Evolutionary conservation across 2,329 filamentous ascomycete species (phyloP).

Genomic region (Trichoderma lentiforme): DNA sequence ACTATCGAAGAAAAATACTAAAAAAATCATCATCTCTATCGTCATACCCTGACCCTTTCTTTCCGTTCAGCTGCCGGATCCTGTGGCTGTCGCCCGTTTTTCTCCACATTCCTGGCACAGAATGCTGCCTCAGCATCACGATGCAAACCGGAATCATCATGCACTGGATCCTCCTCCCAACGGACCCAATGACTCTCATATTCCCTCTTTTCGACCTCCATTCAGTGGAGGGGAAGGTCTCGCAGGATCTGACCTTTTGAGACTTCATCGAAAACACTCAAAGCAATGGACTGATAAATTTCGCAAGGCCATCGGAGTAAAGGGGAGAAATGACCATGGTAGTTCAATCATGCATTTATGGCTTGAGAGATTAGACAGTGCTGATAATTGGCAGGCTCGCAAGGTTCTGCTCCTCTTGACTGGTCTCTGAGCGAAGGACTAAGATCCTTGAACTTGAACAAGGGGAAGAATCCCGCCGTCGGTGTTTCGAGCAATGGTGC

Average conservation of each 20-base stretch:
- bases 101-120: slow-evolving; percentile 21
- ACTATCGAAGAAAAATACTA: background rate
- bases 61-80: background rate
- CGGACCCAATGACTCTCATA: slow-evolving; percentile 19
- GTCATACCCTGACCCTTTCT: background rate
- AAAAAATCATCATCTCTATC: background rate
- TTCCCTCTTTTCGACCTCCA: slow-evolving; percentile 11
- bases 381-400: slow-evolving; percentile 23
- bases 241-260: slow-evolving; percentile 21
- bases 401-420: slow-evolving; percentile 23
- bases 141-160: slow-evolving; percentile 29
- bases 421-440: slow-evolving; percentile 12
- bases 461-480: slow-evolving; percentile 17
- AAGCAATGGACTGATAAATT: slow-evolving; percentile 34
- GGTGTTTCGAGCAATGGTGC: background rate
- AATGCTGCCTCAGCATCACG: slow-evolving; percentile 30
- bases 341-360: slow-evolving; percentile 9
- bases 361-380: background rate
- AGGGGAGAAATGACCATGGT: slow-evolving; percentile 28
- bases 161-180: slow-evolving; percentile 22
- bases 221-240: slow-evolving; percentile 15
- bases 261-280: slow-evolving; percentile 28
- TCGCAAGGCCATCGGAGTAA: slow-evolving; percentile 29
- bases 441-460: background rate
- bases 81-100: background rate